Evolutionary conservation across 306 rosid genomes (phyloP).

Genomic region (Arachis stenosperma): DNA sequence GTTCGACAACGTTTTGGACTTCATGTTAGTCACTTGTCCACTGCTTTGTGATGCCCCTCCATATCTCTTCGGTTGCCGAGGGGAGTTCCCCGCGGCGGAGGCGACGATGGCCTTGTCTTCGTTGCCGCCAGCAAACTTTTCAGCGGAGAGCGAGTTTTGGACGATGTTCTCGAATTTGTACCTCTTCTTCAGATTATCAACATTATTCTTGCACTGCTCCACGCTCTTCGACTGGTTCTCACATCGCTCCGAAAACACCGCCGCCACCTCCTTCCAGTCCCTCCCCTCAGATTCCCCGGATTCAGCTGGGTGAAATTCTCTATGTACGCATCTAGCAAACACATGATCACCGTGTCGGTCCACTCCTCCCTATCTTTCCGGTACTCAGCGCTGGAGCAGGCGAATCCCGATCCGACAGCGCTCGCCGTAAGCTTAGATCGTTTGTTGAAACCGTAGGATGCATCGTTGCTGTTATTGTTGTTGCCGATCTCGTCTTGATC

Average conservation of each 20-base stretch:
- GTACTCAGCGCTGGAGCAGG: constrained; percentile 50
- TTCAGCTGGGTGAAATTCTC: constrained; percentile 93
- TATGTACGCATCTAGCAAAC: constrained; percentile 80
- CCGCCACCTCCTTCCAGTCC: constrained; percentile 97
- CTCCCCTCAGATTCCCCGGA: constrained; percentile 92
- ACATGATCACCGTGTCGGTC: constrained; percentile 90
- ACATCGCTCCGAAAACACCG: constrained; percentile 84
- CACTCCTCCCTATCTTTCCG: constrained; percentile 97
- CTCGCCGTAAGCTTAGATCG: constrained; percentile 47
- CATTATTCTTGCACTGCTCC: constrained; percentile 96
- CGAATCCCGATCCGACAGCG: constrained; percentile 34
- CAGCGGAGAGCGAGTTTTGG: constrained; percentile 67
- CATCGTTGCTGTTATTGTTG: constrained; percentile 43
- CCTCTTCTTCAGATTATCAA: constrained; percentile 91
- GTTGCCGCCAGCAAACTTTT: constrained; percentile 61
- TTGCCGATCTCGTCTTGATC: constrained; percentile 69
- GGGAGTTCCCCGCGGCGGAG: constrained; percentile 65
- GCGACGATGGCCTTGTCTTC: constrained; percentile 65
- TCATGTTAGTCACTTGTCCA: constrained; percentile 59
- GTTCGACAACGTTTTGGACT: constrained; percentile 65
- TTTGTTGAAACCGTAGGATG: constrained; percentile 58
- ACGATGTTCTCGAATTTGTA: constrained; percentile 87
- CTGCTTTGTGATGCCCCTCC: constrained; percentile 57
- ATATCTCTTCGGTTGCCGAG: constrained; percentile 76
- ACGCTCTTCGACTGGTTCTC: constrained; percentile 60